A percentile compares a stretch with the other conserved stretches of the same genome.
phyloP scores from a whole-genome alignment of 495 filamentous ascomycete genomes.

The Amphirosellinia nigrospora region DNA sequence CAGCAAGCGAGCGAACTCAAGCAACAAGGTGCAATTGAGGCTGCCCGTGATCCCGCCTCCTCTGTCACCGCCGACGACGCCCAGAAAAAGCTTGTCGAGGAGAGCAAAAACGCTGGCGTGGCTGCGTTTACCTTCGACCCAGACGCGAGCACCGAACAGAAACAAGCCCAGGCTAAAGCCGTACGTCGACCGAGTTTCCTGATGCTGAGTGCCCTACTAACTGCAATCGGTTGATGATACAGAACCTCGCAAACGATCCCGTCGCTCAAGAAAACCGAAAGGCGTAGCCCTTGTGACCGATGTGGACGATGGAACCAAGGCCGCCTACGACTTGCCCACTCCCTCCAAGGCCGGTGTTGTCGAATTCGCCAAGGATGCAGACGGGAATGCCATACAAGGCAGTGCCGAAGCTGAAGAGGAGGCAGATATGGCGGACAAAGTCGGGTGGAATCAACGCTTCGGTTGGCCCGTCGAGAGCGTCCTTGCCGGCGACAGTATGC shows the following conservation, averaged over 20 bases:
- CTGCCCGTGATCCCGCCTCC: slow-evolving; percentile 70
- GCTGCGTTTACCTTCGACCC: slow-evolving; percentile 87
- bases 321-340: slow-evolving; percentile 78
- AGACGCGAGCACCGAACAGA: slow-evolving; percentile 81
- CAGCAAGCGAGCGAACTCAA: slow-evolving; percentile 67
- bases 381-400: slow-evolving; percentile 53
- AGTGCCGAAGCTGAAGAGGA: slow-evolving; percentile 62
- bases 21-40: slow-evolving; percentile 76
- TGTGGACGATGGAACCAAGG: slow-evolving; percentile 69
- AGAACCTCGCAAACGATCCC: slow-evolving; percentile 64
- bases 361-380: slow-evolving; percentile 45
- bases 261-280: slow-evolving; percentile 66
- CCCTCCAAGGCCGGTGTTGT: slow-evolving; percentile 72
- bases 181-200: slow-evolving; percentile 60
- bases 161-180: slow-evolving; percentile 76
- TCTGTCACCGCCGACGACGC: slow-evolving; percentile 70
- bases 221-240: background rate
- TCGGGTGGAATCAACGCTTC: slow-evolving; percentile 90
- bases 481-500: slow-evolving; percentile 65
- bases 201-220: slow-evolving; percentile 21
- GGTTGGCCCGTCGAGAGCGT: slow-evolving; percentile 62
- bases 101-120: slow-evolving; percentile 76
- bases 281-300: slow-evolving; percentile 77
- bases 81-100: slow-evolving; percentile 71
- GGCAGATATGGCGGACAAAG: slow-evolving; percentile 66